A percentile compares a stretch with the other conserved stretches of the same genome.
Conservation (phyloP, 2,329 filamentous ascomycete genomes). For the Alternaria sp. region DNA sequence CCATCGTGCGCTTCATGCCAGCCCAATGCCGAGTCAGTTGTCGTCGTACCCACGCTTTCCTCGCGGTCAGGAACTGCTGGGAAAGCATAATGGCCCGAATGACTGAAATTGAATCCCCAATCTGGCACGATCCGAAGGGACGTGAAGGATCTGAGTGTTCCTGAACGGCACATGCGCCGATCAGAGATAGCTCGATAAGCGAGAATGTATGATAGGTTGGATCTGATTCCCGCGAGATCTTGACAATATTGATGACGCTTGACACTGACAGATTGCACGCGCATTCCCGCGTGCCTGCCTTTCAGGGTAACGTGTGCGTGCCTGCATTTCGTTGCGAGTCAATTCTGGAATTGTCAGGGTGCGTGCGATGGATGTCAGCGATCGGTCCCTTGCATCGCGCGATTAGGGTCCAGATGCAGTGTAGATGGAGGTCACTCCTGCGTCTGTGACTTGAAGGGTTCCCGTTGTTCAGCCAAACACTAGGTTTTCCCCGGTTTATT, state of each 20-base stretch:
- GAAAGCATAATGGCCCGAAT: background rate
- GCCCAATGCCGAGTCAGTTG: slow-evolving; percentile 1
- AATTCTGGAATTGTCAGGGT: background rate
- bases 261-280: slow-evolving; percentile 4
- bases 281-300: background rate
- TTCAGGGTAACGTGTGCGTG: slow-evolving; percentile 1
- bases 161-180: background rate
- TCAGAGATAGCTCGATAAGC: slow-evolving; percentile 13
- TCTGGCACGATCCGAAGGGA: background rate
- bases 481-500: background rate
- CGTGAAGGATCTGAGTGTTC: background rate
- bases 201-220: slow-evolving; percentile 15
- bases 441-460: background rate
- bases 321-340: slow-evolving; percentile 11
- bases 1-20: slow-evolving; percentile 4
- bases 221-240: background rate
- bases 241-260: slow-evolving; percentile 14
- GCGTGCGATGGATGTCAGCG: background rate
- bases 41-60: background rate
- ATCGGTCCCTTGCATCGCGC: background rate
- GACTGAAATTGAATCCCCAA: background rate
- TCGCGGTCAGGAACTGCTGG: background rate
- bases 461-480: background rate
- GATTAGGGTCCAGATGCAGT: background rate
- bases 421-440: background rate